phyloP scores from a whole-genome alignment of 805 yeast genomes.

The Cyberlindnera amylophila region DNA sequence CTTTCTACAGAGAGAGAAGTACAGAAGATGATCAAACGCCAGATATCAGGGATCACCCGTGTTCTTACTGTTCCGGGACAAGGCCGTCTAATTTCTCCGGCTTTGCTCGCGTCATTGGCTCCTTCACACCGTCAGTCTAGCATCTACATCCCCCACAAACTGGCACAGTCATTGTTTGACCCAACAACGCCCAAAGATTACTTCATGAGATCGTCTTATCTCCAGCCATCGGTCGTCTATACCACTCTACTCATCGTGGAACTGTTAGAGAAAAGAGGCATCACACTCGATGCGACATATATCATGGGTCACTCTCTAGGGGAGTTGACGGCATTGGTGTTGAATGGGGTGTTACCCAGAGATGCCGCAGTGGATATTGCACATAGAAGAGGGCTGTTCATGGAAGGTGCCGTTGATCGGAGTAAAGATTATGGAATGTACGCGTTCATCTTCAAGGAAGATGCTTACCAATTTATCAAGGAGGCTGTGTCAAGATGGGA shows the following conservation, averaged over 20 bases:
- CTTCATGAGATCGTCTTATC: conserved; percentile 29
- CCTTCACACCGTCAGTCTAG: conserved; percentile 11
- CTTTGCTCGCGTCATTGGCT: conserved; percentile 9
- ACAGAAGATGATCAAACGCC: conserved; percentile 15
- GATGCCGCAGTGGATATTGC: conserved; percentile 23
- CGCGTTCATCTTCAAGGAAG: conserved; percentile 31
- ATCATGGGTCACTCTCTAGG: conserved; percentile 44
- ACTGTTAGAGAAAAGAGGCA: conserved; percentile 20
- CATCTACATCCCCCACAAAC: conserved; percentile 10
- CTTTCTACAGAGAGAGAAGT: too few relatives aligned
- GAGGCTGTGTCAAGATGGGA: conserved; percentile 7
- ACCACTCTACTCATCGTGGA: conserved; percentile 26
- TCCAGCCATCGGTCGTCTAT: conserved; percentile 28
- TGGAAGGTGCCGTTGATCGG: conserved; percentile 30
- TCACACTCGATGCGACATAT: conserved; percentile 20
- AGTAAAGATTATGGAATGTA: conserved; percentile 33
- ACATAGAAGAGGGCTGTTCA: conserved; percentile 34
- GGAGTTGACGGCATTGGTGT: conserved; percentile 36
- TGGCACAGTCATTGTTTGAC: conserved; percentile 14
- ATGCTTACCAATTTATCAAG: conserved; percentile 3
- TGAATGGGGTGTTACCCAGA: conserved; percentile 29
- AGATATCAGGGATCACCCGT: conserved; percentile 3
- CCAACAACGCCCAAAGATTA: conserved; percentile 8
- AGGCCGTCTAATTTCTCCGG: conserved; percentile 19
- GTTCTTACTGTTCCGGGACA: conserved; percentile 27